Base-by-base conservation (phyloP, 1,284 basidiomycete genomes). In the Pseudozyma sp. region DNA sequence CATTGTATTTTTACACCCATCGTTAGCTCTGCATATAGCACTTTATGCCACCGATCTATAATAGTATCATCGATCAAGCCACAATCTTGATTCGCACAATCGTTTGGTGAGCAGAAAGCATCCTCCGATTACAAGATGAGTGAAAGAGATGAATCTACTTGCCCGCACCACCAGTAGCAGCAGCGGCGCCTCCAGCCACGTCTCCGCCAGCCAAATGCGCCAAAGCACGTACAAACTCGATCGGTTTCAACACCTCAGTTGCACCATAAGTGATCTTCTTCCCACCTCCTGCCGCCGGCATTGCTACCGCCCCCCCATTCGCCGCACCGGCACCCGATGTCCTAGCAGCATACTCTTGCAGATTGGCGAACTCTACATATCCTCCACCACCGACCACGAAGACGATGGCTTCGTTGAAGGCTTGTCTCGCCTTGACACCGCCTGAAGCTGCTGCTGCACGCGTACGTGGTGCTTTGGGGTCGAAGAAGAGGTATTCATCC, bases 301-400 rank as follows among this genome's bases (percentile, higher is more conserved):
- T 67, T 34, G 69, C 74, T 0, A 59, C 57, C 43, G 69, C 56
- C 54, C 43, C 48, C 50, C 52, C 58, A 61, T 64, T 45, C 36
- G 90, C 90, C 49, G 85, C 87, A 8, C 92, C 93, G 92, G 94
- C 95, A 83, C 92, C 90, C 83, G 92, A 90, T 1, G 60, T 60
- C 14, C 82, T 59, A 10, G 66, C 59, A 5, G 78, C 78, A 47
- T 79, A 83, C 52, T 84, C 81, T 45, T 79, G 77, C 76, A 99
- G 86, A 85, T 99, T 99, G 8, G 94, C 93, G 81, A 96, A 97
- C 86, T 99, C 97, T 56, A 99, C 94, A 82, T 99, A 97, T 19
- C 94, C 92, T 1, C 95, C 97, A 5, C 97, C 97, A 5, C 97
- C 97, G 0, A 99, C 95, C 14, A 99, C 88, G 80, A 99, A 99